phyloP scores from a whole-genome alignment of 768 basidiomycete species.

The Pholiota microspora region DNA sequence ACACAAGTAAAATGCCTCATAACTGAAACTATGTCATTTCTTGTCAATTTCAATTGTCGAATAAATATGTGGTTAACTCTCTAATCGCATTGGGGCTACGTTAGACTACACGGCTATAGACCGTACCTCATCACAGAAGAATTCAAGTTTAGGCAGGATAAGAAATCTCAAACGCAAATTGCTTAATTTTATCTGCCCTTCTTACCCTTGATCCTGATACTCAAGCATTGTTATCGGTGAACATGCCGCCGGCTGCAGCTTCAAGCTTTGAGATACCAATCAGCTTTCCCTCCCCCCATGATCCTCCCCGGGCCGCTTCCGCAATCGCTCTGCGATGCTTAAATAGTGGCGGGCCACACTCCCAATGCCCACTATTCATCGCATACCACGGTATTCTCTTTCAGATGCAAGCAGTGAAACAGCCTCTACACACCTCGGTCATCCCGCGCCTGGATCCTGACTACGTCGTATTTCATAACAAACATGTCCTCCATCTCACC shows the following conservation, averaged over 20 bases:
- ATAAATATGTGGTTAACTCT: too few species aligned
- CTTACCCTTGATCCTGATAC: too few species aligned
- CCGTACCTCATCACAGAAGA: too few species aligned
- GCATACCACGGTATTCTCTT: background rate
- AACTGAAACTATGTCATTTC: too few species aligned
- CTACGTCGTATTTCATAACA: constrained; percentile 62
- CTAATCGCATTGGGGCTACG: too few species aligned
- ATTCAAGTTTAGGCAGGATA: too few species aligned
- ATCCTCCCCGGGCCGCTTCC: background rate
- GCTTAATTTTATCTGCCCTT: too few species aligned
- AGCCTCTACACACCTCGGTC: constrained; percentile 65
- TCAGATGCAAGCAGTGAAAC: too few species aligned
- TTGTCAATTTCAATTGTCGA: too few species aligned
- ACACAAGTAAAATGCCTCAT: too few species aligned
- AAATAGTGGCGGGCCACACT: background rate
- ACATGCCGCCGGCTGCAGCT: background rate
- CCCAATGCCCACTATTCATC: background rate
- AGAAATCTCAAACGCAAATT: too few species aligned
- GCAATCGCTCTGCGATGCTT: background rate
- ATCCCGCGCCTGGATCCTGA: constrained; percentile 59
- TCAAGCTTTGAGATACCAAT: background rate
- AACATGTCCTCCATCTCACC: constrained; percentile 40
- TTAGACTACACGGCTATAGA: too few species aligned
- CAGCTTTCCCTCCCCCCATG: background rate
- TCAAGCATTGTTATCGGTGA: background rate